Conservation (phyloP, 129 eudicot genomes). For the Solidago caesia region DNA sequence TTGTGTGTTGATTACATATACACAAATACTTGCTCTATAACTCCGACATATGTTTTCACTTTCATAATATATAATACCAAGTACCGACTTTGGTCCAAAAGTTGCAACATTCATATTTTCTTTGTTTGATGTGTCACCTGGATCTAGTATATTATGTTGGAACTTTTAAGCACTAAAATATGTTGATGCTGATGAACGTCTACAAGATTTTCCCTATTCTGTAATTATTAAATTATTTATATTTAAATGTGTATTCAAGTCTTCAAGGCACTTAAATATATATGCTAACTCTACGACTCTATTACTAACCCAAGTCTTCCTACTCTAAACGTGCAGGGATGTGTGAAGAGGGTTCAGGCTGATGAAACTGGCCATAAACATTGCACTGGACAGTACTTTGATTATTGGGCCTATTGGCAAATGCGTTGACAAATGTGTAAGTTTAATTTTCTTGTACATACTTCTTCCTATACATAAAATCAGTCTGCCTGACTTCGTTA, state of each 20-base stretch:
- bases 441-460: constrained; percentile 19
- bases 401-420: constrained; percentile 90
- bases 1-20: background rate
- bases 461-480: background rate
- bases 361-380: constrained; percentile 89
- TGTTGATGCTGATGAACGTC: background rate
- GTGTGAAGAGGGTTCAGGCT: constrained; percentile 68
- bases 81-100: too few species aligned
- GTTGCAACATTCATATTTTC: too few species aligned
- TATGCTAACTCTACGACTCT: background rate
- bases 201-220: background rate
- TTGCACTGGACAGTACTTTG: constrained; percentile 92
- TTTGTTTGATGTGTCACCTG: too few species aligned
- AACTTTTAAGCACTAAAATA: too few species aligned
- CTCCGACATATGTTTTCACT: too few species aligned
- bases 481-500: background rate
- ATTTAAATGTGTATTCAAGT: too few species aligned
- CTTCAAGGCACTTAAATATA: background rate
- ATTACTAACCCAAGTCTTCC: background rate
- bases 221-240: background rate
- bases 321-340: constrained; percentile 43
- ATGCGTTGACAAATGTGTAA: constrained; percentile 84
- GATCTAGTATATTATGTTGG: too few species aligned
- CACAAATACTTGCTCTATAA: background rate
- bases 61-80: too few species aligned